Evolutionary conservation across 768 basidiomycete species (phyloP).

Genomic region (Amanita rubescens): DNA sequence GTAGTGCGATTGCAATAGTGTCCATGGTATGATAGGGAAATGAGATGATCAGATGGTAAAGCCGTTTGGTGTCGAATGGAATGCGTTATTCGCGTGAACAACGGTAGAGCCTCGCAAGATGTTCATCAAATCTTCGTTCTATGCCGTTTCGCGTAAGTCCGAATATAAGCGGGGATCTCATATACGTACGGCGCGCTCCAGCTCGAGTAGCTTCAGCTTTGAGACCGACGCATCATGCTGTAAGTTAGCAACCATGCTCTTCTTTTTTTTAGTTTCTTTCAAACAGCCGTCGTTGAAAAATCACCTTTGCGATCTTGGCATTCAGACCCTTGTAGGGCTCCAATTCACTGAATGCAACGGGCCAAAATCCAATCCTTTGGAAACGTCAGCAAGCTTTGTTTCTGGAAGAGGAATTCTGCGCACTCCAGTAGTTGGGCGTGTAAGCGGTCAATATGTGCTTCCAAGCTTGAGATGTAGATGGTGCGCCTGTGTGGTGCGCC

Average conservation of each 20-base stretch:
- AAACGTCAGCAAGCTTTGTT: constrained; percentile 1
- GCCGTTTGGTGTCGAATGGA: neutral
- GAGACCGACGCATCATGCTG: constrained; percentile 56
- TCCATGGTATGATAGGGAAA: neutral
- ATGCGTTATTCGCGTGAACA: neutral
- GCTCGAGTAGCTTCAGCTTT: constrained; percentile 58
- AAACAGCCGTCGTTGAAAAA: constrained; percentile 1
- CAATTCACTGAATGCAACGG: constrained; percentile 47
- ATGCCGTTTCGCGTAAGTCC: neutral
- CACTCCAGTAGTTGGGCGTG: constrained; percentile 49
- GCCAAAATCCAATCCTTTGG: constrained; percentile 40
- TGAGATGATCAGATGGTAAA: neutral
- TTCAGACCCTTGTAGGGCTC: constrained; percentile 66
- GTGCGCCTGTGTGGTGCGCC: constrained; percentile 62
- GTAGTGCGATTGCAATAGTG: neutral
- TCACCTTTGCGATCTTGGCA: constrained; percentile 68
- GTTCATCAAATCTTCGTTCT: constrained; percentile 2
- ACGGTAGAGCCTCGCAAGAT: neutral
- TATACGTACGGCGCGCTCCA: constrained; percentile 56
- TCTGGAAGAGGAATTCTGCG: constrained; percentile 1
- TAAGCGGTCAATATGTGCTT: constrained; percentile 63
- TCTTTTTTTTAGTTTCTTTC: neutral
- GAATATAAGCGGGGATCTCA: neutral
- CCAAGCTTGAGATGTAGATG: constrained; percentile 66
- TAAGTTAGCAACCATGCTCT: constrained; percentile 72